Base-by-base conservation (phyloP, 2,329 filamentous ascomycete genomes). In the Alternaria sp. region DNA sequence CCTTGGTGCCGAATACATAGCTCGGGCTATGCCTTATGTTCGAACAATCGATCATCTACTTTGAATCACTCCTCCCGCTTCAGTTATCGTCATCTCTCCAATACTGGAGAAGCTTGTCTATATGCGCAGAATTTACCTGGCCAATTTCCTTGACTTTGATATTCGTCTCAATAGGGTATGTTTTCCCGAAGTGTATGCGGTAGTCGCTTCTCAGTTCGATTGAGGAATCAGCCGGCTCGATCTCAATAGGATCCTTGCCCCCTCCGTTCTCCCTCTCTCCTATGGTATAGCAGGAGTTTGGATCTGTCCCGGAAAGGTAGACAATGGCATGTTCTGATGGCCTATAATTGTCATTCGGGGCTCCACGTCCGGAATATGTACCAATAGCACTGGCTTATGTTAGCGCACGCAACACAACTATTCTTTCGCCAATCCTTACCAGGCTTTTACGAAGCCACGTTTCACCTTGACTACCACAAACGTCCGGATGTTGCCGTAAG, bases 141-240 rank as follows among this genome's bases (percentile, higher is more conserved):
- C 23, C 23, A 12, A 84, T 75, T 3, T 81, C 75, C 30, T 80
- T 79, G 4, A 83, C 80, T 58, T 81, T 83, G 37, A 82, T 70
- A 53, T 84, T 83, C 67, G 80, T 78, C 55, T 84, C 80, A 25
- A 84, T 78, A 0, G 79, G 80, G 62, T 80, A 72, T 1, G 33
- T 49, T 18, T 83, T 83, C 2, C 75, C 77, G 44, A 82, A 82
- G 10, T 82, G 79, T 5, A 84, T 60, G 3, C 81, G 75, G 4
- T 81, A 84, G 28, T 77, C 71, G 0, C n/a, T 9, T 15, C 79
- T 56, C 6, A 84, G 67, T 5, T 58, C 72, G 21, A 77, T 62
- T 3, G 64, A 57, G 0, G 51, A 14, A 15, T 64, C 63, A 0
- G 65, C 60, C 1, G 76, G 76, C 1, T 66, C 30, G 10, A 85